Conservation (phyloP, 768 basidiomycete species). For the Boletus subparvulus region DNA sequence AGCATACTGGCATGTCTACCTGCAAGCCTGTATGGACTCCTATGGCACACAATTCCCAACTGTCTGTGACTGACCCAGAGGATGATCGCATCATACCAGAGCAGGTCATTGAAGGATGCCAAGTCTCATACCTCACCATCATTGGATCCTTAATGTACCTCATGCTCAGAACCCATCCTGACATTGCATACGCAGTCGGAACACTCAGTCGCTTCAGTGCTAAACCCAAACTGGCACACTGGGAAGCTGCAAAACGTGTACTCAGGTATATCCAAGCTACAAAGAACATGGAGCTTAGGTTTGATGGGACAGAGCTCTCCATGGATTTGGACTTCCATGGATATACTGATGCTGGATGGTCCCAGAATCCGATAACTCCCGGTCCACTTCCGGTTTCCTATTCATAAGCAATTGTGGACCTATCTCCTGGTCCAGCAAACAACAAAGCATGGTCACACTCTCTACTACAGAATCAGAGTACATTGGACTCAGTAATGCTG, state of each 20-base stretch:
- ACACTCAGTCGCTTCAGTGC: background rate
- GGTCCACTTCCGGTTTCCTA: background rate
- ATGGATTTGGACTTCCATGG: background rate
- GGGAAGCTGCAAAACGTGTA: background rate
- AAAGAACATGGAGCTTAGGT: conserved; percentile 1
- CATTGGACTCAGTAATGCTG: background rate
- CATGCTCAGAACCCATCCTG: background rate
- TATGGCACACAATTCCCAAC: background rate
- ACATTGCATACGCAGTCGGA: background rate
- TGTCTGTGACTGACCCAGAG: background rate
- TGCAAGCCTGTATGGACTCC: conserved; percentile 3
- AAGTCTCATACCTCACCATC: background rate
- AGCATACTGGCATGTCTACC: conserved; percentile 5
- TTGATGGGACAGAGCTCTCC: background rate
- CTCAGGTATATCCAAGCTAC: background rate
- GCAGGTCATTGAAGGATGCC: background rate
- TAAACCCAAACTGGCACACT: background rate
- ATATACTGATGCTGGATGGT: background rate
- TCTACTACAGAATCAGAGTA: background rate
- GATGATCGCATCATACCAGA: background rate
- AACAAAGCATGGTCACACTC: background rate
- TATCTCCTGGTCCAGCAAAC: background rate
- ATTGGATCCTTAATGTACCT: conserved; percentile 2
- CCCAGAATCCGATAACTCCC: background rate
- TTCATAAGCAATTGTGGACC: background rate